These are phyloP conservation scores for Pleurotus giganteus DNA, from an alignment of 768 basidiomycete species.

Conservation along the genomic window DNA sequence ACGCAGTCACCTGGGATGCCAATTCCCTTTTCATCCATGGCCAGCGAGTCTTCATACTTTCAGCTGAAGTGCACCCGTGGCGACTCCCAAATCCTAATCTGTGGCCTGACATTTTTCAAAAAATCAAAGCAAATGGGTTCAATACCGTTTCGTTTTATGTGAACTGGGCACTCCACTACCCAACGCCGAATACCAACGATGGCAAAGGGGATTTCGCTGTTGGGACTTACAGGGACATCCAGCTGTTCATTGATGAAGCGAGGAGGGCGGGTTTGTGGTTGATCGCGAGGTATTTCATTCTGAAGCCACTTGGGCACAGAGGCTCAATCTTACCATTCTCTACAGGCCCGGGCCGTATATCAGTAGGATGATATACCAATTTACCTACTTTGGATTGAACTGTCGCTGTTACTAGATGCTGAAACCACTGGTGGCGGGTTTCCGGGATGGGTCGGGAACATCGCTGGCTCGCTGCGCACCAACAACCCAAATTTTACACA, in stretches of 20 bases:
- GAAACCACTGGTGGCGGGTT: slow-evolving; percentile 58
- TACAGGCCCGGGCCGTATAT: slow-evolving; percentile 52
- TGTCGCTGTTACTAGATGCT: slow-evolving; percentile 25
- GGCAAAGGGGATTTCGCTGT: slow-evolving; percentile 46
- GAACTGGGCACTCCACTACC: slow-evolving; percentile 57
- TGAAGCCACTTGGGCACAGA: not conserved
- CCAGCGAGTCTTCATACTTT: slow-evolving; percentile 55
- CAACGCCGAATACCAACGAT: slow-evolving; percentile 40
- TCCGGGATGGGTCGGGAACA: slow-evolving; percentile 59
- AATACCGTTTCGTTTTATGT: slow-evolving; percentile 61
- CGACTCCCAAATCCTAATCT: slow-evolving; percentile 49
- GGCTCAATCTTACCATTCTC: not conserved
- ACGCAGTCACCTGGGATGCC: slow-evolving; percentile 57
- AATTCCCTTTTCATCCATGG: slow-evolving; percentile 57
- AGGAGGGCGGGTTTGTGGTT: slow-evolving; percentile 54
- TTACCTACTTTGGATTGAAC: not conserved
- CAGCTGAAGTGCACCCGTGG: slow-evolving; percentile 65
- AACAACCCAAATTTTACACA: slow-evolving; percentile 46
- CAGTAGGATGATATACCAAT: slow-evolving; percentile 27
- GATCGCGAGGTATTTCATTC: slow-evolving; percentile 40
- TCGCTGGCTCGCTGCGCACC: slow-evolving; percentile 46
- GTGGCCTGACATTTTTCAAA: slow-evolving; percentile 62
- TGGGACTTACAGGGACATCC: slow-evolving; percentile 50
- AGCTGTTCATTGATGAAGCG: slow-evolving; percentile 49
- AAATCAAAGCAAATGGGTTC: slow-evolving; percentile 60